Conservation (phyloP, 352 stramenopile species). For the Pythium aristosporum region DNA sequence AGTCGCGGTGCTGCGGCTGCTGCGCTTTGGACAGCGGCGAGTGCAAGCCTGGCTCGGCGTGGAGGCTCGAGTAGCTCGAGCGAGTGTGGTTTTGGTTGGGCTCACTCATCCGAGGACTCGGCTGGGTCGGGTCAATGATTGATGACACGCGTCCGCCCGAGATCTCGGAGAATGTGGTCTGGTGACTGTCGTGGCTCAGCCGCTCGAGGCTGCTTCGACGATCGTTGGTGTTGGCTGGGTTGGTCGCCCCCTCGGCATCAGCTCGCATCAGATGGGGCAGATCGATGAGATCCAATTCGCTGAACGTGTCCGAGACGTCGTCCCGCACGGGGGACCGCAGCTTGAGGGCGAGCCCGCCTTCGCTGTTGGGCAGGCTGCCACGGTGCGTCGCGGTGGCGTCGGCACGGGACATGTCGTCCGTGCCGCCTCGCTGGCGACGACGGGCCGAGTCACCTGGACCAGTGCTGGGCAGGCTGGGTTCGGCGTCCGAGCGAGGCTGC, state of each 20-base stretch:
- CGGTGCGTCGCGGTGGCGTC: conserved; percentile 12
- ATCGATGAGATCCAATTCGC: conserved; percentile 68
- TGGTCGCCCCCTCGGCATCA: conserved; percentile 16
- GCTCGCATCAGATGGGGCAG: conserved; percentile 75
- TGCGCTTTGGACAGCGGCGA: conserved; percentile 8
- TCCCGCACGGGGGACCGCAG: conserved; percentile 47
- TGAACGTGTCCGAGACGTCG: conserved; percentile 68
- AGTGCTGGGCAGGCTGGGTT: conserved; percentile 16
- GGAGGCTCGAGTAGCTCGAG: conserved; percentile 18
- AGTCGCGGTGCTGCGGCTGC: conserved; percentile 4
- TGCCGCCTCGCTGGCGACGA: conserved; percentile 2
- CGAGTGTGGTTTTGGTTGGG: neutral
- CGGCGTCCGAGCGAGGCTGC: conserved; percentile 24
- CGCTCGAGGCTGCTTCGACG: conserved; percentile 21
- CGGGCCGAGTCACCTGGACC: conserved; percentile 25
- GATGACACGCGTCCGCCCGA: conserved; percentile 14
- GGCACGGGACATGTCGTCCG: neutral
- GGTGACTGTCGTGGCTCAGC: conserved; percentile 28
- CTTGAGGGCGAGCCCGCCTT: conserved; percentile 8
- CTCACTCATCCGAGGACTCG: conserved; percentile 7
- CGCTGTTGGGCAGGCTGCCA: conserved; percentile 34
- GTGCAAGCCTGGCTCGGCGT: conserved; percentile 12
- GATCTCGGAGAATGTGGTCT: conserved; percentile 22
- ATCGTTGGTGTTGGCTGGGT: neutral
- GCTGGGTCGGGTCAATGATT: neutral